A percentile compares a stretch with the other conserved stretches of the same genome.
Evolutionary conservation across 2,329 filamentous ascomycete species (phyloP).

Genomic region (Trichoderma asperellum): DNA sequence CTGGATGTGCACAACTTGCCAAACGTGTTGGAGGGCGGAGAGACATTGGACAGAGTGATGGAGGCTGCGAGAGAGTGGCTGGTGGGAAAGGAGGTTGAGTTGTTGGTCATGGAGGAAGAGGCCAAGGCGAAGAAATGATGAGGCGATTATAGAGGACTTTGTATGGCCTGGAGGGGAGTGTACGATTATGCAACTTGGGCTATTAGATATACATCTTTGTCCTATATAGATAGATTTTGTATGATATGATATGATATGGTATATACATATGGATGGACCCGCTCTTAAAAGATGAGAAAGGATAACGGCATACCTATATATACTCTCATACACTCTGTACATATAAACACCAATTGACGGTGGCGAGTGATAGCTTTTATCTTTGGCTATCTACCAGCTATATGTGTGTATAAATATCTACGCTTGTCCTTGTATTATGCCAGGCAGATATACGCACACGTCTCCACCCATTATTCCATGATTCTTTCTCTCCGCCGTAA

Average conservation of each 20-base stretch:
- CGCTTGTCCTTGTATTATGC: background rate
- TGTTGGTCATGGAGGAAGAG: constrained; percentile 67
- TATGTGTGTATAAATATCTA: background rate
- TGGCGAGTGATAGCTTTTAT: background rate
- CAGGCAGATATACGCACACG: background rate
- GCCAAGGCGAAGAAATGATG: constrained; percentile 37
- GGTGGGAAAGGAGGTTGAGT: constrained; percentile 72
- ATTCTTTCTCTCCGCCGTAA: background rate
- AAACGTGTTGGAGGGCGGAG: constrained; percentile 74
- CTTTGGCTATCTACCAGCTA: background rate
- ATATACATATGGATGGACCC: constrained; percentile 1
- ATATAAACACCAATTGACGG: background rate
- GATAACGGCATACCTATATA: background rate
- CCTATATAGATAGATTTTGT: background rate
- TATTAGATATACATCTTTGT: constrained; percentile 3
- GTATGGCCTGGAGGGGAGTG: background rate
- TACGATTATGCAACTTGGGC: background rate
- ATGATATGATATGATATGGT: background rate
- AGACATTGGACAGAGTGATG: constrained; percentile 75
- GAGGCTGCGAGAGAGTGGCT: constrained; percentile 78
- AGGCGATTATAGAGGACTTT: background rate
- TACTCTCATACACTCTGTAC: background rate
- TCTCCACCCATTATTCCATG: background rate
- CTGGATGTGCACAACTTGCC: constrained; percentile 79
- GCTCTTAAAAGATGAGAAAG: background rate